Percentiles rank a stretch among this genome's conserved stretches.
These are phyloP conservation scores for Agrostemma githago DNA, from an alignment of 148 eudicot species.

Conservation along the genomic window DNA sequence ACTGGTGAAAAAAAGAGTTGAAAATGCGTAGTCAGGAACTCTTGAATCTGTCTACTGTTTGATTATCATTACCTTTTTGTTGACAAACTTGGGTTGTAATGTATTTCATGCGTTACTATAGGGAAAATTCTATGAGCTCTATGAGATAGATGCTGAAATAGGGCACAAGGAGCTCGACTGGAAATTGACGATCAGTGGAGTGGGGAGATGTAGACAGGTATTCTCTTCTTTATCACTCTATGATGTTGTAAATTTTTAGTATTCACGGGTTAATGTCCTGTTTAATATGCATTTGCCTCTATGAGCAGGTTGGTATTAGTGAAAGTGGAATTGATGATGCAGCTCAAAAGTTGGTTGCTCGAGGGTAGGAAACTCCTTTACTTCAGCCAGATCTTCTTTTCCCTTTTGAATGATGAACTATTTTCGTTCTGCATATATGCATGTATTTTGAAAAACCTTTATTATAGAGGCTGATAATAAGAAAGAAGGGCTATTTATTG, in stretches of 20 bases:
- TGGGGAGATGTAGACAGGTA: conserved; percentile 98
- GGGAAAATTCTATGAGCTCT: conserved; percentile 98
- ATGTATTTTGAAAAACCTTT: not conserved
- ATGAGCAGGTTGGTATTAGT: conserved; percentile 80
- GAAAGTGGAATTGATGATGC: conserved; percentile 98
- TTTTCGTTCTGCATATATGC: not conserved
- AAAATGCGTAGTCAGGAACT: not conserved
- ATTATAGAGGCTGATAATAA: not conserved
- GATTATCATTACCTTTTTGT: not conserved
- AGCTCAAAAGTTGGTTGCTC: conserved; percentile 84
- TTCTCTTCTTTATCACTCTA: conserved; percentile 15
- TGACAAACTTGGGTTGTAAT: not conserved
- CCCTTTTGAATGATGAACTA: conserved; percentile 1
- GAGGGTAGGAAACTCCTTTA: conserved; percentile 56
- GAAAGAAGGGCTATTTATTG: not conserved
- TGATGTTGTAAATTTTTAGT: not conserved
- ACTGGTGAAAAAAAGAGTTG: not conserved
- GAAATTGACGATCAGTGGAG: conserved; percentile 92
- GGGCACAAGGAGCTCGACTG: conserved; percentile 98
- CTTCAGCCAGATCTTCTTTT: not conserved
- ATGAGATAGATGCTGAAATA: conserved; percentile 96
- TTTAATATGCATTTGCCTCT: conserved; percentile 4
- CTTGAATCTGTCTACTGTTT: not conserved
- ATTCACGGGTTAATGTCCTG: not conserved
- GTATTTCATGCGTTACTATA: conserved; percentile 20